Base-by-base conservation (phyloP, 208 protist genomes). In the Wallacemonas sp. region DNA sequence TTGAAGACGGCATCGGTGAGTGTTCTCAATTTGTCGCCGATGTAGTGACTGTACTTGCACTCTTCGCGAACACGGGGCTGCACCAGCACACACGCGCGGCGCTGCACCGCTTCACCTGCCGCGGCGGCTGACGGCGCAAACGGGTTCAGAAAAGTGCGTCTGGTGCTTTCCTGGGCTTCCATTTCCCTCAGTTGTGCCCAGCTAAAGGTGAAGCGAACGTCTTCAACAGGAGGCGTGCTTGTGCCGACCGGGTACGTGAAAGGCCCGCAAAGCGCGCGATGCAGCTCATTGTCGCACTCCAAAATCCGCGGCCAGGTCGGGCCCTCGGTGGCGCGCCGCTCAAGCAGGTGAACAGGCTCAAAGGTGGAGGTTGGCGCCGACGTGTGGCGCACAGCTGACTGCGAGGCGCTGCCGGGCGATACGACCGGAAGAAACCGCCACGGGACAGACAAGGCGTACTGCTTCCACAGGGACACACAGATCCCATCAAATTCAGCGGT, bases 141-240 rank as follows among this genome's bases (percentile, higher is more conserved):
- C 15, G 78, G 78, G 59, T 80, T 66, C 41, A 80, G 30, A 36
- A 66, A 78, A 37, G 36, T 67, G 36, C 42, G 36, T 19, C 54
- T 58, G 21, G 64, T 61, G 66, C 54, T 73, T 44, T 87, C 87
- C 19, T 84, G 78, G 15, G 76, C 74, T 38, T 90, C 85, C 19
- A 77, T 66, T 38, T 92, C 88, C 27, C 76, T 71, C 54, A 94
- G 70, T 50, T 86, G 76, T n/a, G 76, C 76, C 87, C 83, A 90
- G 50, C 80, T 71, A 61, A 93, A 86, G 60, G 63, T 73, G 39
- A 89, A 87, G 26, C 48, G 17, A 24, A 94, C 57, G 30, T 81
- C 61, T 22, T 77, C 68, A 19, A 91, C 44, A 26, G 88, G 88
- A 22, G 71, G 69, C 12, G 71, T 72, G 1, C 68, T 45, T 10